A percentile compares a stretch with the other conserved stretches of the same genome.
Conservation (phyloP, 305 asterid species). For the Galium porrigens region DNA sequence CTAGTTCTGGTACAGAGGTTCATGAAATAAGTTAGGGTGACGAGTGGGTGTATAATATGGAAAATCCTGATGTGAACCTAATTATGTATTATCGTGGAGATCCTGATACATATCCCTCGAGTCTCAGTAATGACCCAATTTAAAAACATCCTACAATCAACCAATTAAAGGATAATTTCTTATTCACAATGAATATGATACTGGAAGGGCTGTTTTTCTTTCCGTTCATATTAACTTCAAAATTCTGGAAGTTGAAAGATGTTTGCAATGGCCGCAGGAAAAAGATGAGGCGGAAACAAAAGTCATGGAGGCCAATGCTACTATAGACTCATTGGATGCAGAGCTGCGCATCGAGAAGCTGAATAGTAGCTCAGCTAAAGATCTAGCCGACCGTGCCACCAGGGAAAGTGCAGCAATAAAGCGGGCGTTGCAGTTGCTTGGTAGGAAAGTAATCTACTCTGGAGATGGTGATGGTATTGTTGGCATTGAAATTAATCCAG, state of each 20-base stretch:
- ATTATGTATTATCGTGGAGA: neutral
- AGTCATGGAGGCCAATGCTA: slow-evolving; percentile 31
- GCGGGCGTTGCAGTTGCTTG: slow-evolving; percentile 77
- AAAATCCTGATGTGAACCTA: neutral
- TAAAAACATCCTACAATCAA: neutral
- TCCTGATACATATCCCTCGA: neutral
- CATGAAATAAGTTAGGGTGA: neutral
- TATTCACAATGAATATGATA: neutral
- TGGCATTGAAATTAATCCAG: slow-evolving; percentile 47
- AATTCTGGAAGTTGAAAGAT: neutral
- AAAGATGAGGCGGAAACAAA: slow-evolving; percentile 66
- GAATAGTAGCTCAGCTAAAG: slow-evolving; percentile 53
- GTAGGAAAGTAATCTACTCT: slow-evolving; percentile 59
- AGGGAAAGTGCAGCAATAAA: slow-evolving; percentile 59
- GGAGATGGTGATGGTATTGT: slow-evolving; percentile 67
- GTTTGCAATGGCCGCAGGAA: slow-evolving; percentile 39
- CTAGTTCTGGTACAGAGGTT: neutral
- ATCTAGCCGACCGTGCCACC: slow-evolving; percentile 48
- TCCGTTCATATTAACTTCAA: neutral
- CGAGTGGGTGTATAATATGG: neutral
- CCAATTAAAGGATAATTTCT: neutral
- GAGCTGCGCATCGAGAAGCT: slow-evolving; percentile 64
- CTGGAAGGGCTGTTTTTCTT: neutral
- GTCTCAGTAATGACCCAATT: neutral
- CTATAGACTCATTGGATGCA: slow-evolving; percentile 42